A percentile compares a stretch with the other conserved stretches of the same genome.
Conservation (phyloP, 805 yeast species). For the Candida methanosorbosa region DNA sequence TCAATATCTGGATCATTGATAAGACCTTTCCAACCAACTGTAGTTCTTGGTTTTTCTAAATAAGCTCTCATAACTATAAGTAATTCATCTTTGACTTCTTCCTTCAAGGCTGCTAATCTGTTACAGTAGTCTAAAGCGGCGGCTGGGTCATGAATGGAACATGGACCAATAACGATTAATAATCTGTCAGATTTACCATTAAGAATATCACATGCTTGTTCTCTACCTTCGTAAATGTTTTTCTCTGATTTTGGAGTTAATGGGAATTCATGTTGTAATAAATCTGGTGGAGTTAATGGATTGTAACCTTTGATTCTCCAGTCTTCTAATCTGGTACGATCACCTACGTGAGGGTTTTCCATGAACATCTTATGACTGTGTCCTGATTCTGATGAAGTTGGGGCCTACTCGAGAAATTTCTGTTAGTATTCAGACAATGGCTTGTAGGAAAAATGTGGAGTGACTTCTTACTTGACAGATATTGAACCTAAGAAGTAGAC, state of each 20-base stretch:
- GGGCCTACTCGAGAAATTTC: conserved; percentile 7
- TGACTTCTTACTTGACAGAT: no score
- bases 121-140: conserved; percentile 85
- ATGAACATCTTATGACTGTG: conserved; percentile 56
- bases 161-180: conserved; percentile 89
- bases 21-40: conserved; percentile 98
- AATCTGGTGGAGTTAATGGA: conserved; percentile 89
- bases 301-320: conserved; percentile 81
- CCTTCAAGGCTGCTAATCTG: conserved; percentile 56
- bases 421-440: no score
- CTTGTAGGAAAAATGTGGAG: no score
- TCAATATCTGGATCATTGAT: conserved; percentile 95
- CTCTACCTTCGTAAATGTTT: conserved; percentile 71
- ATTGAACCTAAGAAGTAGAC: no score
- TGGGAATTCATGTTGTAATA: conserved; percentile 79
- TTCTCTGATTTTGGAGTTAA: conserved; percentile 44
- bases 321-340: conserved; percentile 68
- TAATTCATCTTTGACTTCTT: conserved; percentile 66
- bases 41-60: conserved; percentile 96
- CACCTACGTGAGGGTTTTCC: conserved; percentile 77
- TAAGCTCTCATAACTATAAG: conserved; percentile 94
- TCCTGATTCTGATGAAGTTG: no score
- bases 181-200: conserved; percentile 74
- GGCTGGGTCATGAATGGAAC: conserved; percentile 88
- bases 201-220: conserved; percentile 67